Percentiles rank a stretch among this genome's conserved stretches.
Conservation (phyloP, 192 early-diverging fungal genomes). For the Coemansia interrupta region DNA sequence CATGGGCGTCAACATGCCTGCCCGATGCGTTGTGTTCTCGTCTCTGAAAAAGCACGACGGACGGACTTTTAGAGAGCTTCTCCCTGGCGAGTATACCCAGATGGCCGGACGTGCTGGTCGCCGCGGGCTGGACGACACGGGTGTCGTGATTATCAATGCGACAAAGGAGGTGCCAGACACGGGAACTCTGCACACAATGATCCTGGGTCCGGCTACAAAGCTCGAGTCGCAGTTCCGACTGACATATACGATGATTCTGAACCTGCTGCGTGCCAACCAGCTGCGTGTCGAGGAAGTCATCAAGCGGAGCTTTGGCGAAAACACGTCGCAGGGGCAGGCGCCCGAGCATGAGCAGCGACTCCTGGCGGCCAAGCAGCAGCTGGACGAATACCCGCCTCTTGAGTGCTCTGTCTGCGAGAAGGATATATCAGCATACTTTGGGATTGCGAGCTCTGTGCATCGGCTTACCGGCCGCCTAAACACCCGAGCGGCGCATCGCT, state of each 20-base stretch:
- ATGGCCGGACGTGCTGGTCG: constrained; percentile 98
- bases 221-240: constrained; percentile 93
- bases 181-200: constrained; percentile 67
- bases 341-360: constrained; percentile 76
- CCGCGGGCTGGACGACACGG: constrained; percentile 87
- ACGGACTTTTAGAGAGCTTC: constrained; percentile 74
- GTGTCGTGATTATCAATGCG: constrained; percentile 80
- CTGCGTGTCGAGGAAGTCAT: constrained; percentile 98
- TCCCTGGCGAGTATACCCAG: constrained; percentile 97
- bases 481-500: constrained; percentile 27
- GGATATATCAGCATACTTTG: constrained; percentile 75
- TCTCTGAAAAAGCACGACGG: constrained; percentile 91
- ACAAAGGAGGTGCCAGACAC: constrained; percentile 63
- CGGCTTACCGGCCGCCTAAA: constrained; percentile 37
- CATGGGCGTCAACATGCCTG: constrained; percentile 99
- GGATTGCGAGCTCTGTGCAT: constrained; percentile 34
- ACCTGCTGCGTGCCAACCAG: constrained; percentile 89
- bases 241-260: constrained; percentile 98
- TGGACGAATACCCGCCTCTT: constrained; percentile 61
- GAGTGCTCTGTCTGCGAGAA: constrained; percentile 76
- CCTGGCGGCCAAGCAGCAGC: constrained; percentile 63
- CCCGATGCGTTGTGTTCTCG: constrained; percentile 90
- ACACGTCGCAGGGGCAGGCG: constrained; percentile 75
- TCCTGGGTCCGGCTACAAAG: constrained; percentile 84
- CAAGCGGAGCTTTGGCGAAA: constrained; percentile 94